phyloP scores from a whole-genome alignment of 148 eudicot species.

The Limonium bicolor region DNA sequence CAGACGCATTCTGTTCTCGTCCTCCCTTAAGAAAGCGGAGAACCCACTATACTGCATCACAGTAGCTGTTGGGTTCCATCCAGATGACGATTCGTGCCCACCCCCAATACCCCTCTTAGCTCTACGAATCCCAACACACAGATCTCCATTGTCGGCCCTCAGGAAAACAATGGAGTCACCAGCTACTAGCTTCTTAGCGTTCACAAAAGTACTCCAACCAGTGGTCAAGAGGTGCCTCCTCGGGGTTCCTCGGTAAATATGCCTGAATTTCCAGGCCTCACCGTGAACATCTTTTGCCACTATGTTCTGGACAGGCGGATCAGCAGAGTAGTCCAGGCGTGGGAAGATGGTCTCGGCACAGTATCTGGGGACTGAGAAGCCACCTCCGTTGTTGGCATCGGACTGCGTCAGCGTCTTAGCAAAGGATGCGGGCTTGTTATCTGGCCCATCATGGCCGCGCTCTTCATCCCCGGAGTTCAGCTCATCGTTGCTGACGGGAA shows the following conservation, averaged over 20 bases:
- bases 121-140: slow-evolving; percentile 80
- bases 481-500: slow-evolving; percentile 25
- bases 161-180: slow-evolving; percentile 89
- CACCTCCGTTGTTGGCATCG: slow-evolving; percentile 95
- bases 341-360: slow-evolving; percentile 97
- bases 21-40: slow-evolving; percentile 53
- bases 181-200: slow-evolving; percentile 82
- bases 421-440: slow-evolving; percentile 63
- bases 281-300: slow-evolving; percentile 94
- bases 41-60: slow-evolving; percentile 48
- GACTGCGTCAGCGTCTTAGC: slow-evolving; percentile 92
- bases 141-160: slow-evolving; percentile 79
- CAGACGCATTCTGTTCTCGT: slow-evolving; percentile 24
- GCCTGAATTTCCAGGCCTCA: slow-evolving; percentile 80
- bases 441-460: slow-evolving; percentile 26
- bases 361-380: slow-evolving; percentile 86
- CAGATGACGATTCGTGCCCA: slow-evolving; percentile 40
- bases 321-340: slow-evolving; percentile 57
- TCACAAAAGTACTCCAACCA: slow-evolving; percentile 96
- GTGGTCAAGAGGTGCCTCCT: slow-evolving; percentile 85
- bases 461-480: slow-evolving; percentile 27
- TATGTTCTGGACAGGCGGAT: slow-evolving; percentile 89
- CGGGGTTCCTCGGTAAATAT: slow-evolving; percentile 87
- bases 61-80: slow-evolving; percentile 57
- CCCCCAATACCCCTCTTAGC: slow-evolving; percentile 68